These are phyloP conservation scores for Fragaria iinumae DNA, from an alignment of 306 rosid species.

Conservation along the genomic window DNA sequence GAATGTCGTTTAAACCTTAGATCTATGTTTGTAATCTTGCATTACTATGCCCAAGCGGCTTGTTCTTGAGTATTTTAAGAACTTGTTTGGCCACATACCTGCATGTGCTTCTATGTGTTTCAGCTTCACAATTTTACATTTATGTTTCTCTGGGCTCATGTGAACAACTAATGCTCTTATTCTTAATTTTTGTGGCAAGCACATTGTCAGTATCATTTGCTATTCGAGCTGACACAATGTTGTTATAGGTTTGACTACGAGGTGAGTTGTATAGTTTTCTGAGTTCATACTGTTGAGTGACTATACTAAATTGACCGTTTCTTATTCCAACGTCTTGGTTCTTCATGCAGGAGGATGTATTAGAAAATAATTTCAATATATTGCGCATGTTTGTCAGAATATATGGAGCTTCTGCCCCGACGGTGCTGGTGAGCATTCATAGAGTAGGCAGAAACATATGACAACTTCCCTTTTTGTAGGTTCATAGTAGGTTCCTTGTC, in stretches of 20 bases:
- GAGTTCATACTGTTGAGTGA: neutral
- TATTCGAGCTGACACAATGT: conserved; percentile 31
- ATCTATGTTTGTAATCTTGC: neutral
- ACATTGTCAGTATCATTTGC: conserved; percentile 29
- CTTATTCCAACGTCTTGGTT: neutral
- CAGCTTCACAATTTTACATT: neutral
- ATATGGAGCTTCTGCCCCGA: conserved; percentile 80
- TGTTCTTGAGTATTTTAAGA: neutral
- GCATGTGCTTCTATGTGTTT: conserved; percentile 5
- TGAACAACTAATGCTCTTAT: conserved; percentile 22
- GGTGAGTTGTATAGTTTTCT: conserved; percentile 42
- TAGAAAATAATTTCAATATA: conserved; percentile 76
- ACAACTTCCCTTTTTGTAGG: neutral
- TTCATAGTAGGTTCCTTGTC: conserved; percentile 4
- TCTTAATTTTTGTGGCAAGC: conserved; percentile 22
- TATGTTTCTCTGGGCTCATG: conserved; percentile 18
- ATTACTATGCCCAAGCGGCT: neutral
- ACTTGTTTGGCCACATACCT: neutral
- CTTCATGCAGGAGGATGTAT: conserved; percentile 79
- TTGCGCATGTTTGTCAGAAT: conserved; percentile 80
- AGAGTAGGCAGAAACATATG: too few species aligned
- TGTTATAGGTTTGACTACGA: conserved; percentile 87
- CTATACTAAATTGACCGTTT: neutral
- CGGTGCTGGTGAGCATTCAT: conserved; percentile 56
- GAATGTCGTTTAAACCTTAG: neutral